A percentile compares a stretch with the other conserved stretches of the same genome.
Evolutionary conservation across 169 alveolate species (phyloP).

Genomic region (Plasmodium vinckei): DNA sequence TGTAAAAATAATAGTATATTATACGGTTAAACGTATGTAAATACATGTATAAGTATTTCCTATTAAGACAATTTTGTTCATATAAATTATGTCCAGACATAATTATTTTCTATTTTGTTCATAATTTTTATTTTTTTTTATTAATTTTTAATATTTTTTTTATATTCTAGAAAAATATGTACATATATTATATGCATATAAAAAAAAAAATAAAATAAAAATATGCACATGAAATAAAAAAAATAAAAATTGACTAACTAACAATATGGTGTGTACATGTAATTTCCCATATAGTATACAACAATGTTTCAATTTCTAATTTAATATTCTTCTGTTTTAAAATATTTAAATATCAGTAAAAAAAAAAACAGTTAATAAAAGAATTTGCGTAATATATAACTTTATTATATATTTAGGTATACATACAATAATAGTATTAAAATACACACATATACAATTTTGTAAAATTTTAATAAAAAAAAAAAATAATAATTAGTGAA

Average conservation of each 20-base stretch:
- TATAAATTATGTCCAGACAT: neutral
- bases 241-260: slow-evolving; percentile 22
- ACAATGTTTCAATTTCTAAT: slow-evolving; percentile 19
- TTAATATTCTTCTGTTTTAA: slow-evolving; percentile 15
- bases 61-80: neutral
- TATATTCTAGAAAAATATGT: slow-evolving; percentile 1
- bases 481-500: neutral
- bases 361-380: neutral
- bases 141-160: neutral
- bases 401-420: neutral
- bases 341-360: neutral
- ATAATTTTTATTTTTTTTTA: slow-evolving; percentile 8
- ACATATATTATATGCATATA: neutral
- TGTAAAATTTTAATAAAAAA: slow-evolving; percentile 1
- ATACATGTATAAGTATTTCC: neutral
- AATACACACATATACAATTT: neutral
- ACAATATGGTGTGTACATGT: slow-evolving; percentile 59
- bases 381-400: slow-evolving; percentile 1
- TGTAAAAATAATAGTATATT: neutral
- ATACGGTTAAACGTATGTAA: neutral
- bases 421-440: neutral
- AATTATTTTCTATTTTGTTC: neutral
- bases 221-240: slow-evolving; percentile 6
- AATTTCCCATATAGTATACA: slow-evolving; percentile 27
- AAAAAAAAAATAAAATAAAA: slow-evolving; percentile 25